Evolutionary conservation across 1,139 yeast species (phyloP), one percentile per base, ranked within the genome.

Genomic region (Saccharomycopsis phalli): DNA sequence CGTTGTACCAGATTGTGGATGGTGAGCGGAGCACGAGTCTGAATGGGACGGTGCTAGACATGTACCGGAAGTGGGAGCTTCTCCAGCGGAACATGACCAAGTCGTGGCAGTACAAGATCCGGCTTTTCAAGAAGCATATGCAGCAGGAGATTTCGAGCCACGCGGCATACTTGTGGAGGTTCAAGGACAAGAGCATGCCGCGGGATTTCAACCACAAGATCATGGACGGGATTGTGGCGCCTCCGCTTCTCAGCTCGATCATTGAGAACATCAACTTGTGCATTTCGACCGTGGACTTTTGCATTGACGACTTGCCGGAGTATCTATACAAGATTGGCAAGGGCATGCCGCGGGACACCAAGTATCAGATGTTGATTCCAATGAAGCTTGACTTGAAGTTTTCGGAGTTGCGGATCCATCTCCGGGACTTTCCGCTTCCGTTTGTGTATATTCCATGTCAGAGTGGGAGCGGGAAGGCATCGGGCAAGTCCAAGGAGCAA

Each of bases 251-350:
- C 49, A 68, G 69, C 19, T 53, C 81, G 20, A 60, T 73, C 10
- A 60, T 84, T 57, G 73, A 72, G 36, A 69, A 72, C 20, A 57
- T 82, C n/a, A 74, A 74, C 41, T 57, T 84, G 42, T 59, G 62
- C 4, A 40, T 87, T 2, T 59, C 63, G 3, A 62, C 67, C 18
- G 86, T 95, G 0, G 56, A 66, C 2, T 79, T 80, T 53, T 71
- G 71, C 1, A 50, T 71, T 4, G 65, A 63, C 2, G 62, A 71
- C 4, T 57, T 83, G 14, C 70, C 83, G 1, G 62, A 75, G 21
- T 87, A 77, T 54, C 57, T 88, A 25, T 61, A 78, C 53, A 69
- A 75, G 16, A 65, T 81, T 14, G 97, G 97, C 3, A 88, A 86
- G 55, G 94, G 94, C 0, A 71, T 81, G 21, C 96, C 97, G 0